Evolutionary conservation across 192 early-diverging fungal genomes (phyloP), one percentile per base, ranked within the genome.

Genomic region (Podochytrium sp.): DNA sequence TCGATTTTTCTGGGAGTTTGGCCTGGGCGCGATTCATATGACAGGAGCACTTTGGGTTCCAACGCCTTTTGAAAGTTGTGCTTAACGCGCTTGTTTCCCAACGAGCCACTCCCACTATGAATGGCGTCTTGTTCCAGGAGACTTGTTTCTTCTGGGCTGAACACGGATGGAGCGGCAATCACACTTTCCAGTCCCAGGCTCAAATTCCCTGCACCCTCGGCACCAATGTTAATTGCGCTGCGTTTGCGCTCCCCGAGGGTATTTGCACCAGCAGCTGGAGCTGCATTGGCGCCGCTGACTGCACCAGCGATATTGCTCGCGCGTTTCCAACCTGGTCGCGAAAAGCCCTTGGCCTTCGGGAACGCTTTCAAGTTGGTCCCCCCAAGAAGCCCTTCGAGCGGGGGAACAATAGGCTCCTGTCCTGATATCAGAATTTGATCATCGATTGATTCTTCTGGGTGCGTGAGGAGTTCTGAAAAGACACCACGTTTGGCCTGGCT

Each of bases 1-100:
- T 86, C 86, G 29, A 87, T 81, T 53, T 84, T 84, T 20, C 86
- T 41, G 16, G 86, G 86, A 0, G 84, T 87, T 55, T 87, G 79
- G 14, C 81, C 85, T 20, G 81, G 80, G 0, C 65, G 72, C 3
- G 80, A 69, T 32, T 70, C 72, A 69, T 79, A 87, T 2, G 86
- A 79, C 6, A 79, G 69, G 63, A 83, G 65, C 1, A 87, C 84
- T 59, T 87, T 87, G 0, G 86, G 86, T 69, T 87, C 83, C 6
- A 87, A 43, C n/a, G 78, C 80, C 57, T 79, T 80, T 12, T 42
- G 67, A 18, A 34, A 40, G 62, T 33, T 23, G 33, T 65, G 32
- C 2, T 49, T 23, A 35, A 34, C 60, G 60, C 33, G 33, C 37
- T 34, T 62, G 18, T 23, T 23, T n/a, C n/a, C n/a, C n/a, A n/a